phyloP scores from a whole-genome alignment of 768 basidiomycete genomes.

The Pulveroboletus sp. region DNA sequence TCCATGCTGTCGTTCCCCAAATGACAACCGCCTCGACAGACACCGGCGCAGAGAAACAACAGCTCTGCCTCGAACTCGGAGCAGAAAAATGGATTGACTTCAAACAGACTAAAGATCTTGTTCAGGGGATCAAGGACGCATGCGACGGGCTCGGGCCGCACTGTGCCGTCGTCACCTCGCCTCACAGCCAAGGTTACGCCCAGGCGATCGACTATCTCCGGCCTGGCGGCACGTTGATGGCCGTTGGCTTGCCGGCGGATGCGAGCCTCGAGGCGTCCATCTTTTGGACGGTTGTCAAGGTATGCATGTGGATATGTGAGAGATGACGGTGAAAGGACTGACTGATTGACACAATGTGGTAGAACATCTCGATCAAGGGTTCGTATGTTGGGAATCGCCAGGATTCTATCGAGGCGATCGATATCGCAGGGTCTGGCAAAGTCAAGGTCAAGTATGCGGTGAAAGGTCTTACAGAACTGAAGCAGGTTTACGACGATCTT shows the following conservation, averaged over 20 bases:
- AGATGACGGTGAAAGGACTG: no score
- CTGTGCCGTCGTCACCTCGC: conserved; percentile 60
- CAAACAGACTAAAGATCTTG: conserved; percentile 60
- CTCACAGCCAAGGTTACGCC: conserved; percentile 38
- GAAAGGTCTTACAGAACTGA: conserved; percentile 50
- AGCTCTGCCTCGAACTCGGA: conserved; percentile 59
- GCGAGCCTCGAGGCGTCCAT: conserved; percentile 59
- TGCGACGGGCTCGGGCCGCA: conserved; percentile 75
- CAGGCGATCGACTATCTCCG: conserved; percentile 78
- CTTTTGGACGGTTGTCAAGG: conserved; percentile 71
- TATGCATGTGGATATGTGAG: conserved; percentile 16
- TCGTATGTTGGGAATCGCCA: conserved; percentile 72
- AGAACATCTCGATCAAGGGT: conserved; percentile 27
- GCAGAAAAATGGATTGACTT: conserved; percentile 83
- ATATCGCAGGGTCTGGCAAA: conserved; percentile 67
- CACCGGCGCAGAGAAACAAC: conserved; percentile 69
- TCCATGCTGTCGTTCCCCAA: not conserved
- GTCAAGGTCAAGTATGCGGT: conserved; percentile 58
- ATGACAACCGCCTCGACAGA: conserved; percentile 37
- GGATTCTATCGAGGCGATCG: conserved; percentile 78
- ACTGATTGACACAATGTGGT: not conserved
- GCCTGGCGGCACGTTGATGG: conserved; percentile 69
- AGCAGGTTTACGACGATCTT: conserved; percentile 41
- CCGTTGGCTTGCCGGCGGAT: conserved; percentile 69
- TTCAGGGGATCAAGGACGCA: conserved; percentile 57